Percentiles rank a stretch among this genome's conserved stretches.
Conservation (phyloP, 202 grass and related monocot species). For the Setaria italica region DNA sequence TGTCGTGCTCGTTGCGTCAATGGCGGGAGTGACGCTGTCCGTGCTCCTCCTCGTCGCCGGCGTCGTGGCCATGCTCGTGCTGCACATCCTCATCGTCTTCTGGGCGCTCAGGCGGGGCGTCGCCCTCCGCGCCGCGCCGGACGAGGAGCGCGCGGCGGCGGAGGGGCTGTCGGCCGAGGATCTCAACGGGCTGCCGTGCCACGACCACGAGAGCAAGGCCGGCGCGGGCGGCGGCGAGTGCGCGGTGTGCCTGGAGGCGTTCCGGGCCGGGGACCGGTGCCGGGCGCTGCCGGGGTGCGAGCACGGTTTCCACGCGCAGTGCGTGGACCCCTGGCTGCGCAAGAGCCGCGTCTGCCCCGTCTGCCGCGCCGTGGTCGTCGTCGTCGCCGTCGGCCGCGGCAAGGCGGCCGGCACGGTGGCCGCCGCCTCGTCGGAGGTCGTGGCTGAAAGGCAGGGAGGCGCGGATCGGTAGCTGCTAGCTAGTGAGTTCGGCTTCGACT, state of each 20-base stretch:
- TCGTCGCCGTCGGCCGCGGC: slow-evolving; percentile 1
- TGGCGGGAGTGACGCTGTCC: slow-evolving; percentile 40
- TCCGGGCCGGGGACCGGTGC: slow-evolving; percentile 65
- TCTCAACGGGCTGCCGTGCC: slow-evolving; percentile 62
- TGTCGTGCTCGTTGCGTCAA: not conserved
- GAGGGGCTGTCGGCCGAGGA: slow-evolving; percentile 56
- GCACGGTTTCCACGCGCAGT: slow-evolving; percentile 78
- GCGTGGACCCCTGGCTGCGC: slow-evolving; percentile 77
- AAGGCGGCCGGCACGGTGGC: slow-evolving; percentile 15
- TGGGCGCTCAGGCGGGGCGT: slow-evolving; percentile 51
- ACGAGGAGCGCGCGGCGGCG: slow-evolving; percentile 18
- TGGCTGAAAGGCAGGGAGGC: not conserved
- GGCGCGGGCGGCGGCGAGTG: slow-evolving; percentile 40
- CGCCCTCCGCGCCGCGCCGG: not conserved
- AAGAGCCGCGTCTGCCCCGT: slow-evolving; percentile 64
- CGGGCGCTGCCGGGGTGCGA: slow-evolving; percentile 61
- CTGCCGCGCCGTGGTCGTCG: slow-evolving; percentile 56
- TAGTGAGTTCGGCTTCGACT: not conserved
- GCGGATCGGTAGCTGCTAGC: slow-evolving; percentile 31
- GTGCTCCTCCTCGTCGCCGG: slow-evolving; percentile 49
- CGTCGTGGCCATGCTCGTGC: slow-evolving; percentile 54
- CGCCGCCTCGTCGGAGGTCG: slow-evolving; percentile 10
- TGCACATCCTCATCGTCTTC: slow-evolving; percentile 55
- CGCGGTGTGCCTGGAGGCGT: slow-evolving; percentile 76
- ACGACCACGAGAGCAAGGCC: slow-evolving; percentile 55